These are phyloP conservation scores for Xylaria cubensis DNA, from an alignment of 495 filamentous ascomycete species.

Conservation along the genomic window DNA sequence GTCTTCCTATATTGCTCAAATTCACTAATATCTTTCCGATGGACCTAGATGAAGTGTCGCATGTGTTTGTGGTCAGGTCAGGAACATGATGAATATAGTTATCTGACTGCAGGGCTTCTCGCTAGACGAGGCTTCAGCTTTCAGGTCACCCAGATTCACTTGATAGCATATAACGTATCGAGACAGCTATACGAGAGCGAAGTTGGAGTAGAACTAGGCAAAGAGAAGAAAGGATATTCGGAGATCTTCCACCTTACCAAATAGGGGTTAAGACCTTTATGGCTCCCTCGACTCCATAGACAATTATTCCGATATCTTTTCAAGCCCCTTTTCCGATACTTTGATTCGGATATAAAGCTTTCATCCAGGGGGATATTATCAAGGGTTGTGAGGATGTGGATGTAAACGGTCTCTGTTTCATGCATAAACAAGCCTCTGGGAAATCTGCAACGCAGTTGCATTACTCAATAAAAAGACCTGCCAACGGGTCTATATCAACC, in stretches of 20 bases:
- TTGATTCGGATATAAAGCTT: too few relatives aligned
- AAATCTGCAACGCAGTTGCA: neutral
- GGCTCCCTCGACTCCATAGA: neutral
- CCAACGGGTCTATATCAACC: conserved; percentile 6
- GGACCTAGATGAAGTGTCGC: too few relatives aligned
- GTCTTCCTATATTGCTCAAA: too few relatives aligned
- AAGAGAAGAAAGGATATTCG: neutral
- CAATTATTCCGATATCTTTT: too few relatives aligned
- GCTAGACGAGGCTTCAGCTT: neutral
- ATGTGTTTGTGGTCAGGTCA: neutral
- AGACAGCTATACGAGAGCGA: neutral
- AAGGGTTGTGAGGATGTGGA: too few relatives aligned
- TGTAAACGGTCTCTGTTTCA: neutral
- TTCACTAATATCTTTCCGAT: too few relatives aligned
- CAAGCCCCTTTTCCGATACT: neutral
- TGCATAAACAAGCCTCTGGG: neutral
- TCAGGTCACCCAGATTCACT: neutral
- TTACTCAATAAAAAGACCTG: neutral
- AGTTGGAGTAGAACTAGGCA: neutral
- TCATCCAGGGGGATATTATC: too few relatives aligned
- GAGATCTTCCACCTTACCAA: neutral
- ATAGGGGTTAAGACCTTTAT: neutral
- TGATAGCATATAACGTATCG: neutral
- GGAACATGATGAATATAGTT: neutral
- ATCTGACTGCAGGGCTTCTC: too few relatives aligned